Evolutionary conservation across 179 eudicot genomes (phyloP).

Genomic region (Dionaea muscipula): DNA sequence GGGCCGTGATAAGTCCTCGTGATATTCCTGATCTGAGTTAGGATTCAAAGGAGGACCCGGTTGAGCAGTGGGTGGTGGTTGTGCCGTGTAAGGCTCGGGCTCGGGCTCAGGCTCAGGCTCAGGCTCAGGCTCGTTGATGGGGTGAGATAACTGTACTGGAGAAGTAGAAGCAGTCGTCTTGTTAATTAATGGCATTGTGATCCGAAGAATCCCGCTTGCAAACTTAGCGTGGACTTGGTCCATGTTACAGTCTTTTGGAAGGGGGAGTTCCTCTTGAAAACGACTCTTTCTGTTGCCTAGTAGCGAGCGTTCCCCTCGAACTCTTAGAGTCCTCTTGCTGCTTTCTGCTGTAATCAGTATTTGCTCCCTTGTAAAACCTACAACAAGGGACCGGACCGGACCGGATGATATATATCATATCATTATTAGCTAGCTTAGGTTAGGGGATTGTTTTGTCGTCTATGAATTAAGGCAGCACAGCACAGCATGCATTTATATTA

Average conservation of each 20-base stretch:
- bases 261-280: slow-evolving; percentile 38
- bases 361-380: slow-evolving; percentile 56
- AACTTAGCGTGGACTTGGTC: slow-evolving; percentile 41
- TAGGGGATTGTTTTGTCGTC: background rate
- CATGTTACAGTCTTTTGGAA: slow-evolving; percentile 39
- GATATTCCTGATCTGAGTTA: too few species aligned
- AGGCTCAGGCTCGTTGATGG: too few species aligned
- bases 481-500: background rate
- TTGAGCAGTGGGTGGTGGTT: too few species aligned
- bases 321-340: slow-evolving; percentile 24
- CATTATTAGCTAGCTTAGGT: background rate
- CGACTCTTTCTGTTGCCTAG: slow-evolving; percentile 48
- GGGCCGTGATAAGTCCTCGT: too few species aligned
- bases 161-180: background rate
- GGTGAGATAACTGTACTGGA: too few species aligned
- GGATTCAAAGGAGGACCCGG: too few species aligned
- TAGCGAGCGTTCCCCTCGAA: slow-evolving; percentile 44
- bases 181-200: slow-evolving; percentile 55
- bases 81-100: too few species aligned
- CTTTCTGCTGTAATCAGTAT: slow-evolving; percentile 50
- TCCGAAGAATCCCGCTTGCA: slow-evolving; percentile 36
- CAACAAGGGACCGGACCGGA: background rate
- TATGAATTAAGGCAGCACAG: background rate
- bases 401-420: background rate
- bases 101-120: too few species aligned